Base-by-base conservation (phyloP, 192 early-diverging fungal genomes). In the Linnemannia schmuckeri region DNA sequence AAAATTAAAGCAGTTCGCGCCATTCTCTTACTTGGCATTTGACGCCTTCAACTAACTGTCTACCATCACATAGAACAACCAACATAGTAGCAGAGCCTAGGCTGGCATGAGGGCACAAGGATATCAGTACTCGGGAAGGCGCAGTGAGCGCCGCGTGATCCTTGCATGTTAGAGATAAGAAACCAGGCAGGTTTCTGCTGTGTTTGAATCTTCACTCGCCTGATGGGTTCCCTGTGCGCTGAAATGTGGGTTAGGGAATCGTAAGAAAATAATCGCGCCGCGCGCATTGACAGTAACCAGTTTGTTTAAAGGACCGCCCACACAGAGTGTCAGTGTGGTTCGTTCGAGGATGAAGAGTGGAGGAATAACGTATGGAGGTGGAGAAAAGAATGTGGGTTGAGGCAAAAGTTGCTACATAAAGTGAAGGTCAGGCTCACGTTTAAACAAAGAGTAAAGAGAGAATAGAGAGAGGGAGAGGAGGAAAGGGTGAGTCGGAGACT, bases 341-440 rank as follows among this genome's bases (percentile, higher is more conserved):
- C 40, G 35, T 35, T 42, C 37, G 70, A 72, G 70, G 24, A 35
- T 72, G 70, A 38, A 72, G 70, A 74, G 27, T 74, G 46, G 72
- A 44, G 44, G 30, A 27, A 15, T 27, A 17, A 8, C 20, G 9
- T 33, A 47, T 15, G 10, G 27, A 46, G n/a, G 72, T 72, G 38
- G 37, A 41, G 38, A 41, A 13, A 46, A 13, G 27, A 46, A 47
- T 74, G 72, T 42, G 47, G 72, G 47, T 47, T 74, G 72, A 47
- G 44, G 22, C 15, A 46, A 47, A 15, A 74, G 44, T 44, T 74
- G n/a, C 47, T n/a, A 46, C 72, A 33, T 74, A 74, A 74, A 74
- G 72, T 74, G 72, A 74, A 52, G 8, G 41, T 40, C 47, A 47
- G 72, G 72, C 72, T 74, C 72, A 33, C n/a, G 27, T 30, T 17